These are phyloP conservation scores for Mikania micrantha DNA, from an alignment of 129 eudicot species.

Conservation along the genomic window DNA sequence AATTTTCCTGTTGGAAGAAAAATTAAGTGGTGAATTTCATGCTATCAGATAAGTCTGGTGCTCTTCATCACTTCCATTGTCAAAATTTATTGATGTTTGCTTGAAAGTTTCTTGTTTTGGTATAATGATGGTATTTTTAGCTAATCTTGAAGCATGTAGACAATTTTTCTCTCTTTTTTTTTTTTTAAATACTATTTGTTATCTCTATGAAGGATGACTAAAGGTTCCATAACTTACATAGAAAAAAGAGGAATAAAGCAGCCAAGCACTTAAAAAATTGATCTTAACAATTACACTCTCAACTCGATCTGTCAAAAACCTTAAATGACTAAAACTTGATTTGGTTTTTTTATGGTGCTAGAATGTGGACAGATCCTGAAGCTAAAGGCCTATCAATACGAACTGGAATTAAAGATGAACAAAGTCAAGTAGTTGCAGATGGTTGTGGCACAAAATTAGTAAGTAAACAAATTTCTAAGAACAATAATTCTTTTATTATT, in stretches of 20 bases:
- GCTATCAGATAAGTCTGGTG: background rate
- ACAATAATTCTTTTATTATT: background rate
- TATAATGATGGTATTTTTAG: background rate
- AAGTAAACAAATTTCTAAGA: conserved; percentile 31
- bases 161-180: too few relatives aligned
- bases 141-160: background rate
- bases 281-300: background rate
- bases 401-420: conserved; percentile 40
- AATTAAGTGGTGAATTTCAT: background rate
- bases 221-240: background rate
- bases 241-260: background rate
- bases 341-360: conserved; percentile 20
- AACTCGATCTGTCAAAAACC: background rate
- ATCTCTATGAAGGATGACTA: background rate
- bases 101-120: background rate
- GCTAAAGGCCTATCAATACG: conserved; percentile 51
- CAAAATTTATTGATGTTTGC: background rate
- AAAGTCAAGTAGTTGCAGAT: conserved; percentile 51
- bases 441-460: conserved; percentile 54
- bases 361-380: conserved; percentile 93
- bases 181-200: background rate
- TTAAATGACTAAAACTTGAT: background rate
- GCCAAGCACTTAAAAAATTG: too few relatives aligned
- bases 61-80: background rate
- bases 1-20: background rate